These are phyloP conservation scores for Coffea canephora DNA, from an alignment of 257 asterid genomes.

Conservation along the genomic window DNA sequence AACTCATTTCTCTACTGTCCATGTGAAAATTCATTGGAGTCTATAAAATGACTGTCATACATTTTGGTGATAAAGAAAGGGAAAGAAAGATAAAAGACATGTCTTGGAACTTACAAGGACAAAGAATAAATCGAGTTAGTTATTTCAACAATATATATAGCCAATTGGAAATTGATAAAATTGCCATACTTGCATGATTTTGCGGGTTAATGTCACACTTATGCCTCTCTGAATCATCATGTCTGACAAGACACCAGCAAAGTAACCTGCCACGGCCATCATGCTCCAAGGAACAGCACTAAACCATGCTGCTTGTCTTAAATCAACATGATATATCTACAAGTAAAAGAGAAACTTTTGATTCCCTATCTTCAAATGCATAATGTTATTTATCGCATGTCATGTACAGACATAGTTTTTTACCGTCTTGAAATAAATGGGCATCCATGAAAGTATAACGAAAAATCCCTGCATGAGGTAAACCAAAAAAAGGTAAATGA, in stretches of 20 bases:
- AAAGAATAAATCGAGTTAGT: not conserved
- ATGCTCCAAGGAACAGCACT: constrained; percentile 98
- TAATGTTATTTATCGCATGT: not conserved
- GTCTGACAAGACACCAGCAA: constrained; percentile 87
- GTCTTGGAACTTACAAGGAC: not conserved
- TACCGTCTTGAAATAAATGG: constrained; percentile 91
- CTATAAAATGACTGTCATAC: not conserved
- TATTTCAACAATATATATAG: not conserved
- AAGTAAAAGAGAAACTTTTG: constrained; percentile 19
- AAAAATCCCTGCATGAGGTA: constrained; percentile 76
- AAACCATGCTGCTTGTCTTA: constrained; percentile 97
- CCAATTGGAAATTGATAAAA: not conserved
- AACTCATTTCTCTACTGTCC: not conserved
- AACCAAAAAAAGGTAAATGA: constrained; percentile 15
- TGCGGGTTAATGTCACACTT: constrained; percentile 83
- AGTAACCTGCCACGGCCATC: constrained; percentile 88
- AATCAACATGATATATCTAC: constrained; percentile 86
- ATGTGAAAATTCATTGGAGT: not conserved
- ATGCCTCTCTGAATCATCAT: constrained; percentile 73
- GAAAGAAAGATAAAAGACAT: not conserved
- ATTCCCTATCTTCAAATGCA: constrained; percentile 13
- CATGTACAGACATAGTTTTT: constrained; percentile 2
- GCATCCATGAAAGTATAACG: constrained; percentile 98
- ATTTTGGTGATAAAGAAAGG: not conserved
- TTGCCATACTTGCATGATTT: constrained; percentile 79